These are phyloP conservation scores for Phylloboletellus chloephorus DNA, from an alignment of 1,284 basidiomycete species.

Conservation along the genomic window DNA sequence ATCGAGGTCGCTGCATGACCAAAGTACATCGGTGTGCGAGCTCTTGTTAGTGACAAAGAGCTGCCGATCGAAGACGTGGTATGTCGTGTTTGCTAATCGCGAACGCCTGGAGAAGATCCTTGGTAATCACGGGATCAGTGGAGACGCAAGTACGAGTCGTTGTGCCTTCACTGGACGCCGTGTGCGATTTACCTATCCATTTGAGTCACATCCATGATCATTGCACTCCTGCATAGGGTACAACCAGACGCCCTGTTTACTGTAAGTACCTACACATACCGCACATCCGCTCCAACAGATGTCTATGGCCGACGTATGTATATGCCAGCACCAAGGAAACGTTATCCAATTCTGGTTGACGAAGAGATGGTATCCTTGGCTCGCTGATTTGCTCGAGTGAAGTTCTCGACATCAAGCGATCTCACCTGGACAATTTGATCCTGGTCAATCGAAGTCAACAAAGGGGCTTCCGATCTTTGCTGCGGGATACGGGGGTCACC, in stretches of 20 bases:
- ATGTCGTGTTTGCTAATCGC: conserved; percentile 42
- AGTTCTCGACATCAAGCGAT: conserved; percentile 57
- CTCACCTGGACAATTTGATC: conserved; percentile 35
- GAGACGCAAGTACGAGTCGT: conserved; percentile 28
- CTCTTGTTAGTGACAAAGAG: conserved; percentile 14
- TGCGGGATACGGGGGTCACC: conserved; percentile 52
- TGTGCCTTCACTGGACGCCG: conserved; percentile 62
- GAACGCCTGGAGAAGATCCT: conserved; percentile 48
- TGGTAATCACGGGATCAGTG: conserved; percentile 37
- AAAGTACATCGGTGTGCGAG: conserved; percentile 6
- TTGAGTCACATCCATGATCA: neutral
- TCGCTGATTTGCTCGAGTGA: conserved; percentile 69
- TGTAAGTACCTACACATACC: conserved; percentile 32
- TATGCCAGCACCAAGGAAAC: conserved; percentile 40
- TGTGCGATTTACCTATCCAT: conserved; percentile 34
- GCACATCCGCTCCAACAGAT: conserved; percentile 27
- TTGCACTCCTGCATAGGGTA: conserved; percentile 36
- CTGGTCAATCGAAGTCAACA: conserved; percentile 51
- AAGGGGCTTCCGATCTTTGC: conserved; percentile 50
- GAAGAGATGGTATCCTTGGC: conserved; percentile 28
- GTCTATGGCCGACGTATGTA: conserved; percentile 62
- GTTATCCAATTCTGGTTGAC: neutral
- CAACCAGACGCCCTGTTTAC: conserved; percentile 54
- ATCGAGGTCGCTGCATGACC: conserved; percentile 10
- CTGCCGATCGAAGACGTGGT: conserved; percentile 34